Conservation (phyloP, 2,329 filamentous ascomycete genomes). For the Arachnopeziza araneosa region DNA sequence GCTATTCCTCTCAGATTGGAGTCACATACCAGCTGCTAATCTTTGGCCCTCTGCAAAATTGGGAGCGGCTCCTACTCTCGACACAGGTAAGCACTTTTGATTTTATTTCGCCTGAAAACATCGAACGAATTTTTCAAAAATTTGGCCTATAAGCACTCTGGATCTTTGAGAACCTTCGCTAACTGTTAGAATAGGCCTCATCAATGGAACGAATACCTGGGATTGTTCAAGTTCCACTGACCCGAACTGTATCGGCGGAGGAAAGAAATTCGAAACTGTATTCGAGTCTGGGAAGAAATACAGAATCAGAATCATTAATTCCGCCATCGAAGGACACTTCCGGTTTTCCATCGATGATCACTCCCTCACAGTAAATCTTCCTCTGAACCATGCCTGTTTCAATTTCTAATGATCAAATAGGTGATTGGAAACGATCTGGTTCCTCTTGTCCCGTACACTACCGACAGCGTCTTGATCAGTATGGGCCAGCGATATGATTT, state of each 20-base stretch:
- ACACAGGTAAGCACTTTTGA: constrained; percentile 8
- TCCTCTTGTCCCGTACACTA: constrained; percentile 49
- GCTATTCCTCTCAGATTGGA: constrained; percentile 29
- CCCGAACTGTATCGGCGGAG: constrained; percentile 23
- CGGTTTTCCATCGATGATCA: constrained; percentile 51
- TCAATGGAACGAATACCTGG: constrained; percentile 29
- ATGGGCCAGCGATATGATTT: constrained; percentile 45
- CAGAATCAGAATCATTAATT: constrained; percentile 40
- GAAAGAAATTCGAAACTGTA: constrained; percentile 27
- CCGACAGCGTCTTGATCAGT: constrained; percentile 47
- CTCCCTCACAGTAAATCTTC: constrained; percentile 34
- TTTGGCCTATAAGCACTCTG: background rate
- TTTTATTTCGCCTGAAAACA: background rate
- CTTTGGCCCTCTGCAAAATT: constrained; percentile 23
- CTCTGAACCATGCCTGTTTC: background rate
- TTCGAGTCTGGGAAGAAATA: constrained; percentile 36
- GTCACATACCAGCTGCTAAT: constrained; percentile 19
- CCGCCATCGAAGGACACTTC: constrained; percentile 39
- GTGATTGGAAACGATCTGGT: constrained; percentile 56
- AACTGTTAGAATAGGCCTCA: constrained; percentile 13
- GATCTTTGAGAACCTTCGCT: background rate
- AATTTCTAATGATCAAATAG: background rate
- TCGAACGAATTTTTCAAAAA: background rate
- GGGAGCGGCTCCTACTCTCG: constrained; percentile 20
- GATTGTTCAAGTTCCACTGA: constrained; percentile 19